These are phyloP conservation scores for Trichosanthes cucumerina DNA, from an alignment of 306 rosid genomes.

Conservation along the genomic window DNA sequence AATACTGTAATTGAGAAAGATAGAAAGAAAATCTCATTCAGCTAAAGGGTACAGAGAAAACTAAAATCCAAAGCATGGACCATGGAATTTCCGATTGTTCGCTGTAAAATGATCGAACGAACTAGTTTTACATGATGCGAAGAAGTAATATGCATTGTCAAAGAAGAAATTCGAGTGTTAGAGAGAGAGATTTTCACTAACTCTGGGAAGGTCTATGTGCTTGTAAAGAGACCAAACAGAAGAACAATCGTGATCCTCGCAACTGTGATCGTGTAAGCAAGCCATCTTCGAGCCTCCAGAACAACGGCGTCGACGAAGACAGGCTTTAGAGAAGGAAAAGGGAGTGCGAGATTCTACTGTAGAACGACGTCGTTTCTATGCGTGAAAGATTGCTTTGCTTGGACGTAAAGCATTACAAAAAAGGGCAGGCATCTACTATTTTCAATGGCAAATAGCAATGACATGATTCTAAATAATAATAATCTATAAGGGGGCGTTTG, in stretches of 20 bases:
- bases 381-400: background rate
- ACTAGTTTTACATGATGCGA: background rate
- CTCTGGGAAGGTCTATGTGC: slow-evolving; percentile 83
- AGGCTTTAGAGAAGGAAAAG: background rate
- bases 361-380: background rate
- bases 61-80: background rate
- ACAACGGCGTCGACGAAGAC: background rate
- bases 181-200: slow-evolving; percentile 3
- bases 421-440: background rate
- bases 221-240: slow-evolving; percentile 85
- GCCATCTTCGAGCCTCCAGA: slow-evolving; percentile 38
- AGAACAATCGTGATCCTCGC: slow-evolving; percentile 94
- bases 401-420: background rate
- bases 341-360: background rate
- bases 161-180: background rate
- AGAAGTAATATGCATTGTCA: background rate
- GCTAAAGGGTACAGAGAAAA: background rate
- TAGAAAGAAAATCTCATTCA: background rate
- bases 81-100: background rate
- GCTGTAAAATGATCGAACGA: background rate
- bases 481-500: no score
- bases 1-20: background rate
- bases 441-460: no score
- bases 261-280: slow-evolving; percentile 84
- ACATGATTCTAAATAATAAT: no score